phyloP scores from a whole-genome alignment of 331 rosid genomes.

The Quercus phellos region DNA sequence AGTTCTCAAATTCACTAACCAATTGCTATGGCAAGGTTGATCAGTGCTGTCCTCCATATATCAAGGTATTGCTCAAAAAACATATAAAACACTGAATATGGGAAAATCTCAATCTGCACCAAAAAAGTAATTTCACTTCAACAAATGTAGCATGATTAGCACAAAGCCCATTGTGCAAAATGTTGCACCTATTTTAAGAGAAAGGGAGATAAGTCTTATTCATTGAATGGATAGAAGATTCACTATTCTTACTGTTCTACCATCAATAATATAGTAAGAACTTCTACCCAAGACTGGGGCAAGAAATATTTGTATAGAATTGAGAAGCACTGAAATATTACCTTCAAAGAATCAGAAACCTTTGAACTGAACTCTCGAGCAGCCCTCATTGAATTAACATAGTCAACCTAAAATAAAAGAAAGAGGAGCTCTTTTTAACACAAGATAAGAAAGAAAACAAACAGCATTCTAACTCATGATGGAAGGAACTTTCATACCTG shows the following conservation, averaged over 20 bases:
- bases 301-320: neutral
- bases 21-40: slow-evolving; percentile 92
- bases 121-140: slow-evolving; percentile 32
- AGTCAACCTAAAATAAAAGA: slow-evolving; percentile 59
- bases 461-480: slow-evolving; percentile 4
- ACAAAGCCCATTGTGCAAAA: neutral
- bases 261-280: neutral
- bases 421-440: slow-evolving; percentile 19
- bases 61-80: slow-evolving; percentile 98
- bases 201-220: slow-evolving; percentile 6
- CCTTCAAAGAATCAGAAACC: slow-evolving; percentile 89
- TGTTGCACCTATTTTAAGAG: neutral
- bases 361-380: slow-evolving; percentile 86
- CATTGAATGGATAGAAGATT: neutral
- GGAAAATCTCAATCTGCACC: slow-evolving; percentile 94
- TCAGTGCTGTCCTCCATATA: slow-evolving; percentile 90
- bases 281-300: neutral
- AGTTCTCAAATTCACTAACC: slow-evolving; percentile 50
- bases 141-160: slow-evolving; percentile 10
- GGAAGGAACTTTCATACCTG: slow-evolving; percentile 44
- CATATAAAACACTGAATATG: slow-evolving; percentile 93
- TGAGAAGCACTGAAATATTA: slow-evolving; percentile 20
- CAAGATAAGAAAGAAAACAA: slow-evolving; percentile 2
- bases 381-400: slow-evolving; percentile 88
- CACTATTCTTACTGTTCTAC: neutral